These are phyloP conservation scores for Acanthamoeba polyphaga DNA, from an alignment of 208 protist genomes.

Conservation along the genomic window DNA sequence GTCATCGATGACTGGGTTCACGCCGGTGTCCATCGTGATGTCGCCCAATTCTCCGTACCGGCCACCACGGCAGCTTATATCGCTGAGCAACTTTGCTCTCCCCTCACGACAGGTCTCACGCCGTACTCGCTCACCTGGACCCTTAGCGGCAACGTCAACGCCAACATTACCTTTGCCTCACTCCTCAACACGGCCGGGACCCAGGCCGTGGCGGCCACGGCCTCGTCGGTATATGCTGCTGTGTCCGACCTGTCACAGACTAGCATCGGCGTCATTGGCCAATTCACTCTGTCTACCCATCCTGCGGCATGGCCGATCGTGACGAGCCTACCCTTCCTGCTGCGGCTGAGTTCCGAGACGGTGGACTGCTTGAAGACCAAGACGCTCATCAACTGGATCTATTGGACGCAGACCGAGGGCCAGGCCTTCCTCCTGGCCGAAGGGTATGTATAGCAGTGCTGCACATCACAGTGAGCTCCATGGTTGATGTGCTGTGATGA, in stretches of 20 bases:
- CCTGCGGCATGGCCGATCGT: conserved; percentile 1
- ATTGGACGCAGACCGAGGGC: conserved; percentile 63
- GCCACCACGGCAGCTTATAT: not conserved
- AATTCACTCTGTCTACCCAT: not conserved
- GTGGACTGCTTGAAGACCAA: conserved; percentile 69
- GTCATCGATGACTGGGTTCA: too few species aligned
- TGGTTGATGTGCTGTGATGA: too few species aligned
- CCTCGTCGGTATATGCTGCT: not conserved
- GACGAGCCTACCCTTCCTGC: conserved; percentile 42
- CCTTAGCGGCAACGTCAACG: conserved; percentile 18
- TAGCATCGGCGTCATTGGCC: not conserved
- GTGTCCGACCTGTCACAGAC: not conserved
- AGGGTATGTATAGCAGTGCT: not conserved
- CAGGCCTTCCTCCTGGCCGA: conserved; percentile 58
- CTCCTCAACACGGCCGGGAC: not conserved
- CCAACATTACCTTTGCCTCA: not conserved
- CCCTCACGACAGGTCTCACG: not conserved
- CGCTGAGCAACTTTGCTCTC: not conserved
- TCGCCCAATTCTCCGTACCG: not conserved
- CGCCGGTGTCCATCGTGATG: too few species aligned
- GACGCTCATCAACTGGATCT: conserved; percentile 58
- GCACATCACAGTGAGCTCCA: too few species aligned
- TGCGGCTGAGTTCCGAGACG: not conserved
- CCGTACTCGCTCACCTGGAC: conserved; percentile 62
- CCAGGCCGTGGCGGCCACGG: not conserved